Evolutionary conservation across 306 rosid genomes (phyloP), one percentile per base, ranked within the genome.

Genomic region (Glycyrrhiza uralensis): DNA sequence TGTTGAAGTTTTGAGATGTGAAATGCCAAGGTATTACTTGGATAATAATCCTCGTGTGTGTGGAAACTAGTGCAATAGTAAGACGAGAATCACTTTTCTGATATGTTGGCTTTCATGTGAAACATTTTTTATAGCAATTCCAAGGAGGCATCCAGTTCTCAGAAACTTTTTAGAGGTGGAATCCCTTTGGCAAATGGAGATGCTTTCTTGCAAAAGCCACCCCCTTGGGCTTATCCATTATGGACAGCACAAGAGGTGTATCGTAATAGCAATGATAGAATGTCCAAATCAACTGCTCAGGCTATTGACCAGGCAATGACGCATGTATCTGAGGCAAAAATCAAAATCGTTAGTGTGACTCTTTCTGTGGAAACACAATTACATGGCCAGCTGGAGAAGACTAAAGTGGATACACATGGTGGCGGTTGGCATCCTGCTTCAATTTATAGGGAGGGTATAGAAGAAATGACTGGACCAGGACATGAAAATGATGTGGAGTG

Each of bases 291-390:
- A 56, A 93, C 98, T 67, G 97, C 92, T 69, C 90, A 84, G 71
- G 98, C 98, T 17, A 93, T 93, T 86, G 98, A 90, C 66, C 96
- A 85, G 78, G 98, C 98, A 66, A 93, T 93, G 97, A 61, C 96
- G 14, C 89, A 90, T 79, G 77, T 30, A 52, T 67, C 96, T 5
- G 91, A 84, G 46, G 44, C 90, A 67, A 90, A 80, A 81, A 82
- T 66, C 30, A 93, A 86, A 79, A 76, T 83, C 84, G 92, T 90
- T 49, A 80, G 82, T 32, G 66, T 88, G 79, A 82, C 72, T 76
- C 83, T 93, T 64, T 78, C 79, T 8, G 86, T 90, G 63, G 90
- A 87, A 81, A 76, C 78, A 72, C 87, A 65, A 71, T 76, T 30
- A 41, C 66, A 64, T 60, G 74, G 74, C 52, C 85, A 47, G 73